Evolutionary conservation across 2,329 filamentous ascomycete species (phyloP).

Genomic region (Ascochyta rabiei): DNA sequence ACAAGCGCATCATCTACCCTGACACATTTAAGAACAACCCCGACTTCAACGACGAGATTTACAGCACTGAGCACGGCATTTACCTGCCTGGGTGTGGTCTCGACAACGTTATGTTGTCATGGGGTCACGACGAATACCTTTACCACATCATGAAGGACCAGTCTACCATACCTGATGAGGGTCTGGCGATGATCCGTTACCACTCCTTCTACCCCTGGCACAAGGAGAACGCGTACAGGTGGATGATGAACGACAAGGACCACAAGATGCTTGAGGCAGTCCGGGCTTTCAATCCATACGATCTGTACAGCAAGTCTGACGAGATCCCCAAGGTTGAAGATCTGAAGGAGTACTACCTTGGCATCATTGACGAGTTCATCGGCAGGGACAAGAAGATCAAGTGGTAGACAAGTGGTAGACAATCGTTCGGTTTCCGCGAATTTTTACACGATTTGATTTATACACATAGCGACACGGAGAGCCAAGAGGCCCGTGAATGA

Average conservation of each 20-base stretch:
- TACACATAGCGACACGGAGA: slow-evolving; percentile 14
- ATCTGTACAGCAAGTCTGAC: slow-evolving; percentile 90
- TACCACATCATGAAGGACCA: slow-evolving; percentile 88
- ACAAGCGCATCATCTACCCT: slow-evolving; percentile 79
- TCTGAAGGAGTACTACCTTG: slow-evolving; percentile 79
- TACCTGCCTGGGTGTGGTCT: slow-evolving; percentile 80
- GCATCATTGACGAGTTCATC: slow-evolving; percentile 77
- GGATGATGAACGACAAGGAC: slow-evolving; percentile 86
- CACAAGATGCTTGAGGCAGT: slow-evolving; percentile 80
- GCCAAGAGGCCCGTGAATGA: slow-evolving; percentile 23
- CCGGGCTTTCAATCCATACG: slow-evolving; percentile 87
- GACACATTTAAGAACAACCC: slow-evolving; percentile 79
- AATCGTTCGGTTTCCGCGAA: neutral
- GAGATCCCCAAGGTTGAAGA: slow-evolving; percentile 76
- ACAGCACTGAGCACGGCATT: slow-evolving; percentile 78
- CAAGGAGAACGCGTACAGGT: slow-evolving; percentile 75
- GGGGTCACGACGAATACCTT: slow-evolving; percentile 88
- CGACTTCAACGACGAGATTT: slow-evolving; percentile 72
- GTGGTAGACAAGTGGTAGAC: slow-evolving; percentile 70
- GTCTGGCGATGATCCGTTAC: slow-evolving; percentile 90
- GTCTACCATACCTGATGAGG: slow-evolving; percentile 77
- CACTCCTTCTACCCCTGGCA: slow-evolving; percentile 96
- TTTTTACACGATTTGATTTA: slow-evolving; percentile 1
- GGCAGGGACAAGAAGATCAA: slow-evolving; percentile 67
- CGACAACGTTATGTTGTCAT: slow-evolving; percentile 86